A percentile compares a stretch with the other conserved stretches of the same genome.
These are phyloP conservation scores for Clonostachys byssicola DNA, from an alignment of 2,329 filamentous ascomycete genomes.

Conservation along the genomic window DNA sequence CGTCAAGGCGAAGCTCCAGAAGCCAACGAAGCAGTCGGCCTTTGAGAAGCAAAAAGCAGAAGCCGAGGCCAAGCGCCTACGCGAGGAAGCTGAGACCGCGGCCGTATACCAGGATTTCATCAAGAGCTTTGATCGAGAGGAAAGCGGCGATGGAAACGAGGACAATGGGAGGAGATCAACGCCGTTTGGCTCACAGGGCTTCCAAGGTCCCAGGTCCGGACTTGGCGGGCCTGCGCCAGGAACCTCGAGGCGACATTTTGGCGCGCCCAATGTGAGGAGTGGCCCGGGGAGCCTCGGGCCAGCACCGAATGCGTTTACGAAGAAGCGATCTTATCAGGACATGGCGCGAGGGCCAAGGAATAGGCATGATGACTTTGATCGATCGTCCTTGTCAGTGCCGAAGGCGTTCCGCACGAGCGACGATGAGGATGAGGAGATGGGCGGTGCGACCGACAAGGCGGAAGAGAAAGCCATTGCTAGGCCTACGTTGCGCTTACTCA, in stretches of 20 bases:
- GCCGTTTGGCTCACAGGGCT: not conserved
- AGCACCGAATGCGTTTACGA: slow-evolving; percentile 39
- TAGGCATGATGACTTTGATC: slow-evolving; percentile 5
- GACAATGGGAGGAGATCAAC: slow-evolving; percentile 6
- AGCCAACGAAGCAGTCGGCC: slow-evolving; percentile 76
- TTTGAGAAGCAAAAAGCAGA: slow-evolving; percentile 89
- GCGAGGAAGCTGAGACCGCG: slow-evolving; percentile 82
- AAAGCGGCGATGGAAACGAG: slow-evolving; percentile 34
- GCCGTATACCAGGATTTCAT: slow-evolving; percentile 86
- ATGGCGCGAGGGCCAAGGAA: slow-evolving; percentile 28
- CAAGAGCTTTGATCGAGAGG: slow-evolving; percentile 68
- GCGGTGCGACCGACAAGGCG: slow-evolving; percentile 32
- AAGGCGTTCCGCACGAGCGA: slow-evolving; percentile 70
- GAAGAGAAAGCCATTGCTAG: slow-evolving; percentile 58
- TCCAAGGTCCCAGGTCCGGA: slow-evolving; percentile 12
- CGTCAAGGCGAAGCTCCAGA: slow-evolving; percentile 72
- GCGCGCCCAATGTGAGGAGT: slow-evolving; percentile 49
- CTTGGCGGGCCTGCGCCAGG: slow-evolving; percentile 17
- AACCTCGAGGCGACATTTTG: slow-evolving; percentile 60
- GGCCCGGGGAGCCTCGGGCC: slow-evolving; percentile 61
- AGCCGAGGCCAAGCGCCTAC: slow-evolving; percentile 79
- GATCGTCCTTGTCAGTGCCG: slow-evolving; percentile 51
- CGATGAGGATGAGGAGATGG: slow-evolving; percentile 51
- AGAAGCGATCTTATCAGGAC: slow-evolving; percentile 47
- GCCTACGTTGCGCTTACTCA: slow-evolving; percentile 58